These are phyloP conservation scores for Apiospora marii DNA, from an alignment of 2,329 filamentous ascomycete species.

Conservation along the genomic window DNA sequence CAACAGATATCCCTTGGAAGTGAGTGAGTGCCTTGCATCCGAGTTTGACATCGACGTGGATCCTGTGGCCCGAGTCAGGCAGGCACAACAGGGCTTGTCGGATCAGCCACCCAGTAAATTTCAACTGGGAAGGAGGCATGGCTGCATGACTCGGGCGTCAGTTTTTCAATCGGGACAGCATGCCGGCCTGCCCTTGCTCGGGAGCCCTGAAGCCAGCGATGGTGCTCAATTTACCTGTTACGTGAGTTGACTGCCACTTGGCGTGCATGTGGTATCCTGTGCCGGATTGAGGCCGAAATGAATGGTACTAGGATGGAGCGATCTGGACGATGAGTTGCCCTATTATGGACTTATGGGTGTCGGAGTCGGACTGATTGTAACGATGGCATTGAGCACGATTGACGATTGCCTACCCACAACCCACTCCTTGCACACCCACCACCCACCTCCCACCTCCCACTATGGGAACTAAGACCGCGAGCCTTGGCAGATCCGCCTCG, in stretches of 20 bases:
- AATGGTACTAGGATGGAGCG: not conserved
- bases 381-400: conserved; percentile 1
- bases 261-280: not conserved
- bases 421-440: too few relatives aligned
- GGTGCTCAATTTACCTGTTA: not conserved
- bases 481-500: conserved; percentile 11
- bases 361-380: not conserved
- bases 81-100: not conserved
- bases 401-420: not conserved
- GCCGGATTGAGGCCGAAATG: conserved; percentile 14
- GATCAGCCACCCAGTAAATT: not conserved
- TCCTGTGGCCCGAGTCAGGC: not conserved
- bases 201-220: not conserved
- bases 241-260: not conserved
- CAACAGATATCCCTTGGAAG: too few relatives aligned
- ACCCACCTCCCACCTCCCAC: too few relatives aligned
- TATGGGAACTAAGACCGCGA: not conserved
- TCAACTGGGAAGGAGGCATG: not conserved
- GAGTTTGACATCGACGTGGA: not conserved
- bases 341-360: not conserved
- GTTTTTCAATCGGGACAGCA: not conserved
- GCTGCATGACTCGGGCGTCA: not conserved
- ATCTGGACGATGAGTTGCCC: not conserved
- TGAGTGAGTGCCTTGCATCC: too few relatives aligned
- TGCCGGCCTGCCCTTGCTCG: not conserved